Evolutionary conservation across 345 rosid genomes (phyloP).

Genomic region (Camelina neglecta): DNA sequence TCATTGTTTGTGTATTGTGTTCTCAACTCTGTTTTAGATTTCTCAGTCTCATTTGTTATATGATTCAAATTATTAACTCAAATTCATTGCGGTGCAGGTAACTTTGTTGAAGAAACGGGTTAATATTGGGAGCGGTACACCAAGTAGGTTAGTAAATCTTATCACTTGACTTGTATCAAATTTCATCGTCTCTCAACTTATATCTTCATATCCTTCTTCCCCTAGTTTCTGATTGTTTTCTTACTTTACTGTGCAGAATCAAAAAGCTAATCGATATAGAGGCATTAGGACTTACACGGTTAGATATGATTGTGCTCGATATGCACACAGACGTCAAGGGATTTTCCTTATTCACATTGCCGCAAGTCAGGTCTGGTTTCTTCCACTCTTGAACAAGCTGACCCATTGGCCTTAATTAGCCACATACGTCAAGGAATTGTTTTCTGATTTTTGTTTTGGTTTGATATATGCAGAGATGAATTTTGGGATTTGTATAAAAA

Average conservation of each 20-base stretch:
- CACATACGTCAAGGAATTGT: too few species aligned
- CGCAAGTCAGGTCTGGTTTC: conserved; percentile 79
- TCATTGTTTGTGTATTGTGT: background rate
- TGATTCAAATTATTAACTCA: background rate
- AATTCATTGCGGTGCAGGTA: conserved; percentile 53
- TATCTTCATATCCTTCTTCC: conserved; percentile 1
- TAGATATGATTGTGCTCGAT: conserved; percentile 67
- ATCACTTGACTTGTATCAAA: background rate
- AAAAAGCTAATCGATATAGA: conserved; percentile 81
- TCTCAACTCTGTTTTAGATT: background rate
- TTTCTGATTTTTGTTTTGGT: background rate
- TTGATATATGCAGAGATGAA: conserved; percentile 64
- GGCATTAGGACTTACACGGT: conserved; percentile 76
- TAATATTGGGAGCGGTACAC: conserved; percentile 88
- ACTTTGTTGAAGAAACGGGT: conserved; percentile 71
- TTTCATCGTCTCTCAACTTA: background rate
- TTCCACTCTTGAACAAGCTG: background rate
- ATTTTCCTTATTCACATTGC: conserved; percentile 78
- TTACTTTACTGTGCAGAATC: conserved; percentile 51
- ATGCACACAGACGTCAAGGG: conserved; percentile 73
- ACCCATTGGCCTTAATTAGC: background rate
- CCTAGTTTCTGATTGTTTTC: background rate
- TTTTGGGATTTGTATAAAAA: conserved; percentile 88
- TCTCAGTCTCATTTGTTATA: conserved; percentile 8
- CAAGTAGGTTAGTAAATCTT: conserved; percentile 64